Base-by-base conservation (phyloP, 495 filamentous ascomycete genomes). In the Immersiella caudata region DNA sequence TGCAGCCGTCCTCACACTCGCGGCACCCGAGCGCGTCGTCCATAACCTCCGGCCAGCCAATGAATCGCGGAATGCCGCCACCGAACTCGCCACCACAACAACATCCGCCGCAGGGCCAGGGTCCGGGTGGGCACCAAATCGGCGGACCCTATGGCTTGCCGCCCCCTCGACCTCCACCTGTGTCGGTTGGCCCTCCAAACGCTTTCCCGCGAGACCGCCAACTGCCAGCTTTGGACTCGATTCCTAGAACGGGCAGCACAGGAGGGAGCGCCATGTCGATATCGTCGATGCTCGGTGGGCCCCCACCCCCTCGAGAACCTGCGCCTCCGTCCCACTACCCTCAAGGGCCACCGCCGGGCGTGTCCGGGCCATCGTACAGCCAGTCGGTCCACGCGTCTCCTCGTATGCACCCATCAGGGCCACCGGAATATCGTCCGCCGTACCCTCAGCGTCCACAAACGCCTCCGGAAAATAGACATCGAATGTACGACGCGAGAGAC, bases 261-360 rank as follows among this genome's bases (percentile, higher is more conserved):
- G 87, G 88, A 11, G 87, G 88, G 16, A 90, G 90, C 78, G 91
- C 90, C 81, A 98, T 99, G 95, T 96, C 95, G 22, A 99, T 99
- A 72, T 95, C 93, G 9, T 92, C 95, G 22, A 93, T 99, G 85
- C 86, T 99, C 22, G 89, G 90, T 55, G 87, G 87, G n/a, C 86
- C 89, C 46, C 76, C 85, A 20, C 73, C 81, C 8, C 68, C 77
- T 54, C 81, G 86, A 60, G 86, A 91, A 68, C 73, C 73, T n/a
- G 76, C 78, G 9, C 75, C 84, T 54, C 76, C 78, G 25, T 76
- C 83, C 9, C 84, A 86, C 33, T 89, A 89, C 68, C 82, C 82
- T 56, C 83, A 82, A 52, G 79, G 80, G 16, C 76, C 81, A 24
- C 82, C 87, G 46, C 84, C 87, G 14, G 78, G 79, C 58, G 83